Evolutionary conservation across 768 basidiomycete genomes (phyloP), one percentile per base, ranked within the genome.

Genomic region (Goffeauzyma gilvescens): DNA sequence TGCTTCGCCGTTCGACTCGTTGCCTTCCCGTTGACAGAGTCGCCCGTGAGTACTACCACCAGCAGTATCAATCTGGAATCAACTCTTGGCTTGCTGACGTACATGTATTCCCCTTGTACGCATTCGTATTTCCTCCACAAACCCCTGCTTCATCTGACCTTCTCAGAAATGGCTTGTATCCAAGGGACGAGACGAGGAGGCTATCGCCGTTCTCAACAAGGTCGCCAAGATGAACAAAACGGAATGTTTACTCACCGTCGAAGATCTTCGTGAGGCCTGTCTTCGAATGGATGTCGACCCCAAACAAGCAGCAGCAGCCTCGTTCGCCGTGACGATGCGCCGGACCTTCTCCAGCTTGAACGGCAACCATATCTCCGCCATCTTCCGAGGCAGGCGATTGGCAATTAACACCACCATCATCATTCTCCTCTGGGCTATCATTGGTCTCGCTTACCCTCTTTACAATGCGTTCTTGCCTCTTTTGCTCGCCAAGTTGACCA

Each of bases 401-500:
- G 78, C 75, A 4, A 75, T 68, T 65, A 77, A 76, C 1, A 81
- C 79, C 3, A 71, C 65, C 24, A 52, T 81, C 23, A 48, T 75
- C 43, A 73, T 75, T 31, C 25, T 64, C n/a, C 42, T 75, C 13
- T 75, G 49, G 79, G 79, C 73, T 1, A 66, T 82, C 32, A 82
- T 83, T 45, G 81, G 80, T 6, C 69, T 82, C 12, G 79, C 79
- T 2, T 81, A 76, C 50, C 78, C 80, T 13, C 60, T 82, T 66
- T 76, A 49, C 61, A 72, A 65, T 42, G 55, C 64, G 3, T 75
- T 74, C 59, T 62, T 42, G 18, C 69, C 46, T 38, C 39, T 51
- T 39, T 52, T 77, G 55, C 70, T 81, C 23, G 62, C 71, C 15
- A 75, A 66, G n/a, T 69, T 76, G 32, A 80, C 79, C 6, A 73